Evolutionary conservation across 148 eudicot species (phyloP), one percentile per base, ranked within the genome.

Genomic region (Arbutus unedo): DNA sequence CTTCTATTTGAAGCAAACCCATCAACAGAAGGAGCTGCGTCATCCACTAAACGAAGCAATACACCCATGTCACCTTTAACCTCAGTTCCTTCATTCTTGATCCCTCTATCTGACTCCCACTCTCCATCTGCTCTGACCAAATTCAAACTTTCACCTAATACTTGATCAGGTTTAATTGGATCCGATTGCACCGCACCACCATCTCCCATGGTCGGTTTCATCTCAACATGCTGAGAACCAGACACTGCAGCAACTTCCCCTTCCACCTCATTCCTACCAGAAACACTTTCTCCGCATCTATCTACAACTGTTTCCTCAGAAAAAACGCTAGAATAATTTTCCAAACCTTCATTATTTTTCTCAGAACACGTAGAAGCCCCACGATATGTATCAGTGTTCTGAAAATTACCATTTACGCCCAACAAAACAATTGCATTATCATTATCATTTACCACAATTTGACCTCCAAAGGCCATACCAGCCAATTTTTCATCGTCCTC

Each of bases 391-490:
- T 60, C 25, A 7, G 1, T 8, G 21, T 21, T n/a, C 10, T 21
- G 67, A 21, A 18, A 71, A 83, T 77, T 19, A 43, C 43, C 50
- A 41, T 73, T 50, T 15, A 81, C 51, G 45, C 53, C 80, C 82
- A 49, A 59, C 82, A 49, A 59, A 72, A n/a, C 83, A 80, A 1
- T 45, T 74, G 19, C 78, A 80, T 7, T 25, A 50, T 75, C 78
- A 80, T 7, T 25, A 50, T 75, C 75, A 53, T 31, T 15, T 9
- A 3, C 77, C 48, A 14, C 51, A 59, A 73, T 48, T 25, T 79
- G 73, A 47, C 25, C 68, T 76, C n/a, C 15, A 8, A 15, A 6
- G 9, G 47, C 41, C 13, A 4, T n/a, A 82, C 50, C 59, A 47
- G 5, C 57, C 79, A 11, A 55, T 23, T 48, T 8, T 1, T 23